A percentile compares a stretch with the other conserved stretches of the same genome.
Evolutionary conservation across 2,329 filamentous ascomycete genomes (phyloP).

Genomic region (Penicillium sp.): DNA sequence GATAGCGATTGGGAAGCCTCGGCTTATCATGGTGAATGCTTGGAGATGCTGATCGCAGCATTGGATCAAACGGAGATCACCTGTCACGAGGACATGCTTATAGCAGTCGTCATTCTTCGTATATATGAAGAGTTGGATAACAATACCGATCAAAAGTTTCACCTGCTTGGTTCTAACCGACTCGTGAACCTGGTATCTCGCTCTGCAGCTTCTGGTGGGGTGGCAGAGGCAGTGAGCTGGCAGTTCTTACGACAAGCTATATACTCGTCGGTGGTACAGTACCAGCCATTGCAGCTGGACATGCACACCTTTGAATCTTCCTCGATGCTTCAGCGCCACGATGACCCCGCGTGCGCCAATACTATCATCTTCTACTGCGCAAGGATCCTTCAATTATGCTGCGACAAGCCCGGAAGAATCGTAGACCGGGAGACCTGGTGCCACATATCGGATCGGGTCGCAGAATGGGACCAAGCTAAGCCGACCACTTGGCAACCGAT

Average conservation of each 20-base stretch:
- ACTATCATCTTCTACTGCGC: conserved; percentile 43
- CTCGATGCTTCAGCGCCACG: conserved; percentile 37
- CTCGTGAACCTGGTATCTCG: conserved; percentile 43
- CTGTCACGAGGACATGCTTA: conserved; percentile 51
- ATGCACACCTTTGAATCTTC: conserved; percentile 43
- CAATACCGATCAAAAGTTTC: conserved; percentile 37
- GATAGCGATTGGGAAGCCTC: conserved; percentile 46
- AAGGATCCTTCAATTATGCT: conserved; percentile 37
- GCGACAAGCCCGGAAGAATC: conserved; percentile 17
- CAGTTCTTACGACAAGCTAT: conserved; percentile 47
- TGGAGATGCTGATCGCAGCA: conserved; percentile 50
- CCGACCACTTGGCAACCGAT: conserved; percentile 37
- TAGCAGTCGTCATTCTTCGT: conserved; percentile 52
- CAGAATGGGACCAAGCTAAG: conserved; percentile 33
- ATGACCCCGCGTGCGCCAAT: conserved; percentile 44
- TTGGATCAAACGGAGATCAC: conserved; percentile 45
- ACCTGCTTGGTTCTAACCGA: conserved; percentile 42
- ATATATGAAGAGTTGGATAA: conserved; percentile 50
- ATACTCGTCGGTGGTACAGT: conserved; percentile 41
- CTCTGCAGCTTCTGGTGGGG: conserved; percentile 42
- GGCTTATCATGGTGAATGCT: conserved; percentile 49
- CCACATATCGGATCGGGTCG: conserved; percentile 27
- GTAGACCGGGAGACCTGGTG: conserved; percentile 28
- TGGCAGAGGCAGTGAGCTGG: conserved; percentile 46
- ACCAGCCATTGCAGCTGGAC: conserved; percentile 40